Evolutionary conservation across 768 basidiomycete genomes (phyloP), one percentile per base, ranked within the genome.

Genomic region (Pisolithus tinctorius): DNA sequence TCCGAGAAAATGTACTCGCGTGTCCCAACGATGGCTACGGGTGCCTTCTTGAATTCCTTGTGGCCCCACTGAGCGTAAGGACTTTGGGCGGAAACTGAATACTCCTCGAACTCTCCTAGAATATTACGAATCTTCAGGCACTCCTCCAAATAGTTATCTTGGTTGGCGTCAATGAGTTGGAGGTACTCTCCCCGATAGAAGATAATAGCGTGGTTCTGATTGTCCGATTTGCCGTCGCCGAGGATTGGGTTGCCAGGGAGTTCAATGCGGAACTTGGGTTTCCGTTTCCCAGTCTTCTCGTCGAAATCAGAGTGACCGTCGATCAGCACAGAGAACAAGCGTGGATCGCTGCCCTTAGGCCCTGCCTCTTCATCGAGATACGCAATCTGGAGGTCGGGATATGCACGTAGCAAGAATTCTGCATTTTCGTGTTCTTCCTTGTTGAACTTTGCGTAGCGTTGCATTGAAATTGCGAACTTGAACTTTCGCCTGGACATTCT

Each of bases 1-100:
- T 98, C 96, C 48, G 96, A 98, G 76, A 99, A 99, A 65, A 99
- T 97, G 72, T 99, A 99, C 73, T 99, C 96, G 68, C 96, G 85
- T 5, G 96, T 96, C 62, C 96, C 96, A 56, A 99, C 82, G 66
- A 99, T 99, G 29, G 96, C 96, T 52, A 99, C 93, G 17, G 95
- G 96, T 25, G 86, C 73, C 64, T 84, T 90, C 54, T 74, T 76
- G 70, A 96, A 94, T 64, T 96, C 92, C 69, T 94, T 89, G 70
- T 93, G 90, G 17, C 89, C 90, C 86, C 90, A 93, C 63, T 91
- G 91, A 5, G 91, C 90, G 66, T 99, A 99, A 9, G 96, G 96
- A 63, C 88, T 93, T 74, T 95, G 90, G 59, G 83, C 86, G 6
- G 93, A 93, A 46, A 90, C 77, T 9, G 82, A 81, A 66, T 89